phyloP scores from a whole-genome alignment of 1,284 basidiomycete species.

The Rhodotorula glutinis region DNA sequence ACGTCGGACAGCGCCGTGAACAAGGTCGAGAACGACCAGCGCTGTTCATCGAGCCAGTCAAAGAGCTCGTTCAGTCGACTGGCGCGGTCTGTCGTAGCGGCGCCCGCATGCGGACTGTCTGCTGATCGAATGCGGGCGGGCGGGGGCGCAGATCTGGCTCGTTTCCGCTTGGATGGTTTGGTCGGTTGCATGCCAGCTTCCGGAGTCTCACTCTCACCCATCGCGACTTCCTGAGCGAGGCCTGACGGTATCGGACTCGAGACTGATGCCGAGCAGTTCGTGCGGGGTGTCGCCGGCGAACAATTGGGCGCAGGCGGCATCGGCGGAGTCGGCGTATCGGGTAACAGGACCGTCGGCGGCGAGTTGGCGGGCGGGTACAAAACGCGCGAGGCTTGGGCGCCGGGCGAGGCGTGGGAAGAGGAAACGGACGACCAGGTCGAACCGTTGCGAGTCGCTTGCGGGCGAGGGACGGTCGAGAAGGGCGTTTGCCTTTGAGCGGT shows the following conservation, averaged over 20 bases:
- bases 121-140: neutral
- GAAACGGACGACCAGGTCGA: neutral
- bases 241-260: neutral
- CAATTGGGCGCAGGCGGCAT: constrained; percentile 4
- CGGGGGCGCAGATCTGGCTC: neutral
- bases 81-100: neutral
- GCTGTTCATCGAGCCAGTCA: constrained; percentile 17
- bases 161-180: neutral
- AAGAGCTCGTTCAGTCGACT: constrained; percentile 16
- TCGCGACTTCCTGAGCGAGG: neutral
- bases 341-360: constrained; percentile 4
- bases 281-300: constrained; percentile 6
- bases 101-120: neutral
- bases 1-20: constrained; percentile 18
- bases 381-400: neutral
- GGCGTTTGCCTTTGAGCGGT: neutral
- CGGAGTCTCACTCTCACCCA: neutral
- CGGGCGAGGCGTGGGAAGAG: neutral
- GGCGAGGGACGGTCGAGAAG: neutral
- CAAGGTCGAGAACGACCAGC: constrained; percentile 26
- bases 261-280: neutral
- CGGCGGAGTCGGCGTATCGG: constrained; percentile 4
- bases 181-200: neutral
- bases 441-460: neutral
- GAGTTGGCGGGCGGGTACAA: constrained; percentile 23